A percentile compares a stretch with the other conserved stretches of the same genome.
phyloP scores from a whole-genome alignment of 768 basidiomycete species.

The Psilocybe cyanescens region DNA sequence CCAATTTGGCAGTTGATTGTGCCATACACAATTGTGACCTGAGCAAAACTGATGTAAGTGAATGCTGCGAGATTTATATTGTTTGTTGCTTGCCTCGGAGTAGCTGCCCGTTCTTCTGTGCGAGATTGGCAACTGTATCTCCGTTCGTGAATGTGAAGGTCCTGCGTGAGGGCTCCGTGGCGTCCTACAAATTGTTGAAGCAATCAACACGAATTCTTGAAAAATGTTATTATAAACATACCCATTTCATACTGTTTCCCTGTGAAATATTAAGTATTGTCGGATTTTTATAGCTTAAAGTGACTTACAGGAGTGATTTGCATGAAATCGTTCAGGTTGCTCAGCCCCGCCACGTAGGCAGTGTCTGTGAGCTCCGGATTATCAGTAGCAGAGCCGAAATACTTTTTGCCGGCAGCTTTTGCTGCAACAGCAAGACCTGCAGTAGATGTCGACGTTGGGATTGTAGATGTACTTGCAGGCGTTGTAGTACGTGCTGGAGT shows the following conservation, averaged over 20 bases:
- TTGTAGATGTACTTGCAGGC: background rate
- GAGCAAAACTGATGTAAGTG: background rate
- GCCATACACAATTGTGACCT: slow-evolving; percentile 52
- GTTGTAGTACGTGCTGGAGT: slow-evolving; percentile 3
- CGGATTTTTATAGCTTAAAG: background rate
- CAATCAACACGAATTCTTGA: background rate
- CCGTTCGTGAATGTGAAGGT: slow-evolving; percentile 49
- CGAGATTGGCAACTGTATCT: slow-evolving; percentile 47
- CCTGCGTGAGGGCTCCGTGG: slow-evolving; percentile 53
- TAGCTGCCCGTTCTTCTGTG: slow-evolving; percentile 48
- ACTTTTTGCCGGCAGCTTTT: slow-evolving; percentile 46
- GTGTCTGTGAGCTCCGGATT: slow-evolving; percentile 48
- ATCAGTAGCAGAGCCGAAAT: slow-evolving; percentile 56
- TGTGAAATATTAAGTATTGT: slow-evolving; percentile 8
- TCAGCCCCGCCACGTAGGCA: slow-evolving; percentile 41
- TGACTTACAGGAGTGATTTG: slow-evolving; percentile 47
- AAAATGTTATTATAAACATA: slow-evolving; percentile 18
- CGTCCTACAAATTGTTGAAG: slow-evolving; percentile 38
- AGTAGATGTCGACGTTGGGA: slow-evolving; percentile 13
- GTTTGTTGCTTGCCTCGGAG: slow-evolving; percentile 38
- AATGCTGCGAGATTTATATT: background rate
- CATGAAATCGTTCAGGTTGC: slow-evolving; percentile 42
- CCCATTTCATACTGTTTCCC: slow-evolving; percentile 62
- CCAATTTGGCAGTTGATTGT: slow-evolving; percentile 57
- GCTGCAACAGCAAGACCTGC: slow-evolving; percentile 34